Base-by-base conservation (phyloP, 208 protist species). In the Trypanosoma cruzi region DNA sequence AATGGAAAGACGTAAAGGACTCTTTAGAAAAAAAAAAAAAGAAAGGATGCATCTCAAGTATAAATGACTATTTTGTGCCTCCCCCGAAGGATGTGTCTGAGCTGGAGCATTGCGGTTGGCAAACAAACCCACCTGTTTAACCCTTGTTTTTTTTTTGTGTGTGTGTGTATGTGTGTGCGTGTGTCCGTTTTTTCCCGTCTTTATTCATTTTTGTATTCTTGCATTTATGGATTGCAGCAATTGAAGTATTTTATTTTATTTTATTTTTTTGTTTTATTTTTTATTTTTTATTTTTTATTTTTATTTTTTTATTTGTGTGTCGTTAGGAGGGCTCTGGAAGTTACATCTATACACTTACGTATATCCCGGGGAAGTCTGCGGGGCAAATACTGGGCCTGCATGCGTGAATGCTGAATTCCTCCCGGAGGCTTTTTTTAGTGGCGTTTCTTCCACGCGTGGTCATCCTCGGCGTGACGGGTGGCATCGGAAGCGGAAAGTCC, bases 401-500 rank as follows among this genome's bases (percentile, higher is more conserved):
- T 50, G 46, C 20, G 46, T 50, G 18, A 13, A 50, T 50, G 52
- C 52, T 57, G 52, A 4, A 32, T 32, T 57, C 52, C 22, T 57
- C 52, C 37, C 37, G 31, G 26, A 60, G 13, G 14, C 44, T n/a
- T 22, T 71, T 56, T 18, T 36, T 40, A 20, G 42, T 63, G 37
- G 31, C 55, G 11, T 28, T 26, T 1, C 14, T 56, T 3, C 52
- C 65, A n/a, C 65, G 65, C 53, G 54, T 71, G 0, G 65, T 71
- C n/a, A 34, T 63, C 0, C 79, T 94, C 20, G 89, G 89, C 31
- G 84, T 94, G 64, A 89, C 89, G 0, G 89, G 89, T 49, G 88
- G 82, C 42, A 94, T 94, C n/a, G 89, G 85, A 14, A 90, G 84
- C 59, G 89, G 89, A 8, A 94, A 94, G 76, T 81, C 84, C 20